A percentile compares a stretch with the other conserved stretches of the same genome.
These are phyloP conservation scores for Prototheca cutis DNA, from an alignment of 163 green algal species.

Conservation along the genomic window DNA sequence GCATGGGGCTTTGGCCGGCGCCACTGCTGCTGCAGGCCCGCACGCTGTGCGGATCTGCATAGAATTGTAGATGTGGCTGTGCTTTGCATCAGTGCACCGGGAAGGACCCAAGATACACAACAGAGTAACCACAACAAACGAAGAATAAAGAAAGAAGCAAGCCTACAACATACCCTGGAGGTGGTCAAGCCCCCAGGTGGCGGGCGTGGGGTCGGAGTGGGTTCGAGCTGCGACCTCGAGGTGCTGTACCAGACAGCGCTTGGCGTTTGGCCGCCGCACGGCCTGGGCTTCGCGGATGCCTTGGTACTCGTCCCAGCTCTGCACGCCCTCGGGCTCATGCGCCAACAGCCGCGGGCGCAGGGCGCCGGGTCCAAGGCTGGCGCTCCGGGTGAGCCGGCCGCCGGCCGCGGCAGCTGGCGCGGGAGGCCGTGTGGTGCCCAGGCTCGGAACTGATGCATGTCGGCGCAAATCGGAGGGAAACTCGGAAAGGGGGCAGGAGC, in stretches of 20 bases:
- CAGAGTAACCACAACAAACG: background rate
- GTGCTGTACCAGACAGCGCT: background rate
- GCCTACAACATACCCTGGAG: no score
- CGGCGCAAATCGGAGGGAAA: background rate
- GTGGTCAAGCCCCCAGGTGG: background rate
- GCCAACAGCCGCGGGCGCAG: background rate
- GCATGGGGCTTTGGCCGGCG: background rate
- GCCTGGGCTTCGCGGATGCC: background rate
- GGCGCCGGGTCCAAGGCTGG: background rate
- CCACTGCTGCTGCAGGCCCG: no score
- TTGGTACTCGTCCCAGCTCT: constrained; percentile 2
- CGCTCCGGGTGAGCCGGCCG: no score
- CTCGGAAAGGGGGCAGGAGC: no score
- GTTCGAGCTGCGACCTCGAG: background rate
- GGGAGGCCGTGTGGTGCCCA: background rate
- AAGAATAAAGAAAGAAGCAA: no score
- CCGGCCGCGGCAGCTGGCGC: background rate
- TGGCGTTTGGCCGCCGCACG: background rate
- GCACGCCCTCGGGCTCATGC: background rate
- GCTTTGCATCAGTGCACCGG: background rate
- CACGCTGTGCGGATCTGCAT: no score
- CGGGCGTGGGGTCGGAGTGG: background rate
- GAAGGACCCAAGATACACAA: background rate
- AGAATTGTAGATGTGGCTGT: background rate
- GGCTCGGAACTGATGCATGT: background rate